These are phyloP conservation scores for Lantana camara DNA, from an alignment of 257 asterid genomes.

Conservation along the genomic window DNA sequence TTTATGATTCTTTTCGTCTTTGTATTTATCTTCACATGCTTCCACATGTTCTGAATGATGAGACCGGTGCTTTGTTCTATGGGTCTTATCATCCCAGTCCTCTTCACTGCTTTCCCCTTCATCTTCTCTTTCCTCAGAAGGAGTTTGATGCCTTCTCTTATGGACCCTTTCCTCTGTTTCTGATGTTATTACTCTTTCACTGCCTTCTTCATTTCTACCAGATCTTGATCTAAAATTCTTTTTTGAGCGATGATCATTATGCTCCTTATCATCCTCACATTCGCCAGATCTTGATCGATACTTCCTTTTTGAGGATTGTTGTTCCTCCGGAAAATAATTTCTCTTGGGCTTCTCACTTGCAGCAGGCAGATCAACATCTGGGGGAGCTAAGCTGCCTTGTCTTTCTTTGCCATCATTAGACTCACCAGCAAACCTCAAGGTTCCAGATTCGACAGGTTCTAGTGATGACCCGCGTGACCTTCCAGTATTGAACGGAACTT, in stretches of 20 bases:
- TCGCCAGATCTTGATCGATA: slow-evolving; percentile 37
- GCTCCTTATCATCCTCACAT: slow-evolving; percentile 39
- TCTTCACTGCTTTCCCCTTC: slow-evolving; percentile 40
- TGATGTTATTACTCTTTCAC: too few relatives aligned
- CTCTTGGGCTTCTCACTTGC: slow-evolving; percentile 34
- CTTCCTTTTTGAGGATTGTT: slow-evolving; percentile 39
- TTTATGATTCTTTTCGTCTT: slow-evolving; percentile 39
- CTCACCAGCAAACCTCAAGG: slow-evolving; percentile 33
- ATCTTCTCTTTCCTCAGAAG: slow-evolving; percentile 35
- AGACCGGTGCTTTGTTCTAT: too few relatives aligned
- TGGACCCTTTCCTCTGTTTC: slow-evolving; percentile 26
- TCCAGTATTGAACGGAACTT: slow-evolving; percentile 49
- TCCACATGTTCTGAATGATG: too few relatives aligned
- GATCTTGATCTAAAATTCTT: too few relatives aligned
- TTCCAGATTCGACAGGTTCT: slow-evolving; percentile 59
- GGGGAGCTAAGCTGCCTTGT: slow-evolving; percentile 52
- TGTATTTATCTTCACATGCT: slow-evolving; percentile 28
- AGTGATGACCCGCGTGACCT: slow-evolving; percentile 52
- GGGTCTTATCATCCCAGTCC: too few relatives aligned
- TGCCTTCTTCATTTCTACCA: too few relatives aligned
- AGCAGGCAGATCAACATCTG: slow-evolving; percentile 33
- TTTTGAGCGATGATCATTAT: slow-evolving; percentile 4
- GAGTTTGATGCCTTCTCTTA: slow-evolving; percentile 37
- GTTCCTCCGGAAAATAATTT: slow-evolving; percentile 46
- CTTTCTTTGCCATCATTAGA: slow-evolving; percentile 38